Percentiles rank a stretch among this genome's conserved stretches.
phyloP scores from a whole-genome alignment of 1,284 basidiomycete species.

The Paramarasmius palmivorus region DNA sequence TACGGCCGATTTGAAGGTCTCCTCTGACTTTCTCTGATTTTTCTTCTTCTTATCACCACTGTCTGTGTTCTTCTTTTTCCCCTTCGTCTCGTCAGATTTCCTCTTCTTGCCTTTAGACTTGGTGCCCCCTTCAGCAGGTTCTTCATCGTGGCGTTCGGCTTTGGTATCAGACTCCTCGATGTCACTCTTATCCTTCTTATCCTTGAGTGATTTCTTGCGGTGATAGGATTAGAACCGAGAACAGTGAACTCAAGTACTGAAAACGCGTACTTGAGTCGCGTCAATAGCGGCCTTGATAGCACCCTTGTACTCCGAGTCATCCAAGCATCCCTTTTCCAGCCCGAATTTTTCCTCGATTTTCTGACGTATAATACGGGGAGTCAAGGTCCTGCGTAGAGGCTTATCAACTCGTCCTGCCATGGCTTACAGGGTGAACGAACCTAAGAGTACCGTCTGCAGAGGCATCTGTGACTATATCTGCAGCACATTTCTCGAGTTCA shows the following conservation, averaged over 20 bases:
- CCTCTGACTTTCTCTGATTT: slow-evolving; percentile 18
- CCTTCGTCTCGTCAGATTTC: slow-evolving; percentile 2
- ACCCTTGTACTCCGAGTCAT: not conserved
- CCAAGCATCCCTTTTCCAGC: slow-evolving; percentile 2
- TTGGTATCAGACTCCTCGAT: not conserved
- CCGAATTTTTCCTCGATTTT: slow-evolving; percentile 2
- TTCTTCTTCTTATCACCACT: slow-evolving; percentile 13
- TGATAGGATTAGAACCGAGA: not conserved
- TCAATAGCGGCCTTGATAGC: slow-evolving; percentile 3
- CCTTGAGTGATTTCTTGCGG: too few relatives aligned
- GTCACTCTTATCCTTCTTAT: not conserved
- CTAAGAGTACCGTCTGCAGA: not conserved
- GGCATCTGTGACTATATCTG: not conserved
- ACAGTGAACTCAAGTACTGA: not conserved
- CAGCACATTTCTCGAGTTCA: slow-evolving; percentile 2
- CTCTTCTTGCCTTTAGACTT: slow-evolving; percentile 4
- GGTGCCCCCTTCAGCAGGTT: not conserved
- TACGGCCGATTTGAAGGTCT: slow-evolving; percentile 30
- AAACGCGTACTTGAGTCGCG: slow-evolving; percentile 1
- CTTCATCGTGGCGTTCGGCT: not conserved
- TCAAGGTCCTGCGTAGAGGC: not conserved
- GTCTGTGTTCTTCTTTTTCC: slow-evolving; percentile 1
- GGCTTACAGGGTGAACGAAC: not conserved
- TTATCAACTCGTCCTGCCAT: not conserved
- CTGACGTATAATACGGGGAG: slow-evolving; percentile 6